These are phyloP conservation scores for Cyclotella choctawhatcheeana DNA, from an alignment of 108 stramenopile genomes.

Conservation along the genomic window DNA sequence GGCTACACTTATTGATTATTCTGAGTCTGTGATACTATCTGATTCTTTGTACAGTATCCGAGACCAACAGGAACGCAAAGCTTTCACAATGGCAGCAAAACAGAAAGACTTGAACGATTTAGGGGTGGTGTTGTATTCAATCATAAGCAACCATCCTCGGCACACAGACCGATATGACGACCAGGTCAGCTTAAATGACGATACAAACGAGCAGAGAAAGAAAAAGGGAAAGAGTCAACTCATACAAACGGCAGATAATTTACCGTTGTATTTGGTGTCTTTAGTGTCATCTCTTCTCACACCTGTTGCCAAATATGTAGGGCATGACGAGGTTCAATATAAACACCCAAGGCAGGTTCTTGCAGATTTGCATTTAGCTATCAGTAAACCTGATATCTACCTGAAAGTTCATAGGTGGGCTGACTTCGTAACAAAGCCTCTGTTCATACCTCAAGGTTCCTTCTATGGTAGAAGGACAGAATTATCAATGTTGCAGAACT, in stretches of 20 bases:
- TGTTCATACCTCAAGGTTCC: background rate
- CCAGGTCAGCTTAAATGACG: background rate
- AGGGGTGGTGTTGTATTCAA: background rate
- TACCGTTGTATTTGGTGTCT: slow-evolving; percentile 20
- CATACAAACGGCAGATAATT: background rate
- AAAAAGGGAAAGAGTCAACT: slow-evolving; percentile 18
- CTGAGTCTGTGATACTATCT: background rate
- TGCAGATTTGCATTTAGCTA: slow-evolving; percentile 14
- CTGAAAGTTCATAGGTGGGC: slow-evolving; percentile 4
- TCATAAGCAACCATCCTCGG: background rate
- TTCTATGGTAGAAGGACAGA: slow-evolving; percentile 22
- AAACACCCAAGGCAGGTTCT: slow-evolving; percentile 7
- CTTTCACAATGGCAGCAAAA: background rate
- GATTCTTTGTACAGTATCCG: background rate
- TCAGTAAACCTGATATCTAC: background rate
- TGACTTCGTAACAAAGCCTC: background rate
- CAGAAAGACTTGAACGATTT: slow-evolving; percentile 16
- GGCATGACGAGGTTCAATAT: background rate
- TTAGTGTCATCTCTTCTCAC: slow-evolving; percentile 15
- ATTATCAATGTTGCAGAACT: slow-evolving; percentile 13
- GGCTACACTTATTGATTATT: slow-evolving; percentile 1
- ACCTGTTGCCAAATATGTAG: background rate
- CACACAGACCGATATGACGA: background rate
- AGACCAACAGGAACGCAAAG: background rate
- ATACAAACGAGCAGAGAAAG: background rate